Evolutionary conservation across 2,329 filamentous ascomycete genomes (phyloP), one percentile per base, ranked within the genome.

Genomic region (Trichoderma sp.): DNA sequence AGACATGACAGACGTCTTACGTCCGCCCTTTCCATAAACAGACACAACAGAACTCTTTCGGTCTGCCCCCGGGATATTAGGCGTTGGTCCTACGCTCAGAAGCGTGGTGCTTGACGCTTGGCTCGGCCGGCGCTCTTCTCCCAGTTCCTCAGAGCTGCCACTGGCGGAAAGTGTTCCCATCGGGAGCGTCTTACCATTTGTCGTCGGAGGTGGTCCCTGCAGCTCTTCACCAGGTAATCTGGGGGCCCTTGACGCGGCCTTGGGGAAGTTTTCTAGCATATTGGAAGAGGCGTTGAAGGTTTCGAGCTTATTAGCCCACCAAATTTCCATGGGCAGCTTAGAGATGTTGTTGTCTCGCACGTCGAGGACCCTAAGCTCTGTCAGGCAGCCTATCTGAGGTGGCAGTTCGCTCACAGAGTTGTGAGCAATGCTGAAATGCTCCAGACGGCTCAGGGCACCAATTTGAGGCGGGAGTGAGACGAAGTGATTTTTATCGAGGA

Each of bases 261-360:
- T 98, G 1, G 97, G 97, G 81, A 99, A 98, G 56, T 91, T 91
- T 68, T 95, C 93, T 24, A 99, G 88, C 7, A 98, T 93, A 79
- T 99, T 99, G 12, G 97, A 98, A 0, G 96, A 98, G 14, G 97
- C 92, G 80, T 99, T 99, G 76, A 99, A 89, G 0, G 93, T 96
- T 83, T 98, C 95, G 73, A 99, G 85, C 81, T 93, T 95, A 79
- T 93, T 93, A 69, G 96, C 96, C 88, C 94, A 96, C 97, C 97
- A 99, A n/a, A 99, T 89, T 81, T 99, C 97, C 81, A 94, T 91
- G 2, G 97, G 97, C 38, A 99, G 87, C 80, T 93, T 93, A 78
- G 93, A 93, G 75, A 99, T 89, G 81, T 98, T 99, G 86, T 98
- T 99, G 81, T 97, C 95, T 77, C 96, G 91, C 21, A 98, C 89